A percentile compares a stretch with the other conserved stretches of the same genome.
These are phyloP conservation scores for Camellia sinensis DNA, from an alignment of 148 eudicot species.

Conservation along the genomic window DNA sequence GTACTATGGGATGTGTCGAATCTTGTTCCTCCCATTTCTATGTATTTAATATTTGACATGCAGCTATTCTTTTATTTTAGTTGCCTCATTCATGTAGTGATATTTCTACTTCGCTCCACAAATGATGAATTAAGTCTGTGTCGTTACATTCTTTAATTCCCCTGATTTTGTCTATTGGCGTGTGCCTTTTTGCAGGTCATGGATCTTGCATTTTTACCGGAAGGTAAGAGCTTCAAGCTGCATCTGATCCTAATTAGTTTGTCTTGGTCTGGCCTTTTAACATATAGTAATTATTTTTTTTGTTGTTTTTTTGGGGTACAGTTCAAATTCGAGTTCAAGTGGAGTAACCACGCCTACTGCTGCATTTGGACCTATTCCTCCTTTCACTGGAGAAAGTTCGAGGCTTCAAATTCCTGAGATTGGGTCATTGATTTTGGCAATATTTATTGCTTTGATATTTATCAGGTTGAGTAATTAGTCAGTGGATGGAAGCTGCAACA, in stretches of 20 bases:
- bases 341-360: constrained; percentile 34
- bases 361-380: constrained; percentile 60
- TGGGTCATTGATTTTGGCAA: constrained; percentile 26
- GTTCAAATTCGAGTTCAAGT: constrained; percentile 44
- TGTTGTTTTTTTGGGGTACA: constrained; percentile 22
- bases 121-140: neutral
- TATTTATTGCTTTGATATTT: constrained; percentile 27
- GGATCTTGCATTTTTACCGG: constrained; percentile 76
- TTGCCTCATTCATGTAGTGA: neutral
- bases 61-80: neutral
- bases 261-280: neutral
- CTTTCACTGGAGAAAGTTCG: constrained; percentile 28
- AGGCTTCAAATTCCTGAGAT: constrained; percentile 27
- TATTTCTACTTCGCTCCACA: neutral
- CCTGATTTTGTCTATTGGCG: constrained; percentile 19
- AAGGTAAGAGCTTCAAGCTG: constrained; percentile 43
- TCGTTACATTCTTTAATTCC: neutral
- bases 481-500: neutral
- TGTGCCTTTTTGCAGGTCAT: constrained; percentile 49
- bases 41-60: neutral
- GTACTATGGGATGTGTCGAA: neutral
- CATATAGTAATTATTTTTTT: neutral
- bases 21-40: neutral
- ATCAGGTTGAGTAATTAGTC: neutral
- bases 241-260: neutral